phyloP scores from a whole-genome alignment of 768 basidiomycete genomes.

The Mycena latifolia region DNA sequence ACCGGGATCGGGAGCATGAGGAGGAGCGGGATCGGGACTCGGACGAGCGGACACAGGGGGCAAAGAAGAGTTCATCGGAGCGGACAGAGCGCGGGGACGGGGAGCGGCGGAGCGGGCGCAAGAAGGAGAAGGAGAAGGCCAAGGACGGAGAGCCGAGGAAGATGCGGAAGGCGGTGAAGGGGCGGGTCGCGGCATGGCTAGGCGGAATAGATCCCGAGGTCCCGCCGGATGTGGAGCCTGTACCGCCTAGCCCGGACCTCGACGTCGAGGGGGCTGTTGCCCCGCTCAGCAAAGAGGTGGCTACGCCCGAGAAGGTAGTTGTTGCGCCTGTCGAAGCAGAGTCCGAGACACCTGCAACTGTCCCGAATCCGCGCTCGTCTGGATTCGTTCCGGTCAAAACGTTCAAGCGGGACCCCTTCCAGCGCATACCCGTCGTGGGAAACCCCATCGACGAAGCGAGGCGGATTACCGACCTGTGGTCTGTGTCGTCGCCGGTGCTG shows the following conservation, averaged over 20 bases:
- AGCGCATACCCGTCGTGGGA: conserved; percentile 40
- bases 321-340: conserved; percentile 3
- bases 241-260: conserved; percentile 52
- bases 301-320: not conserved
- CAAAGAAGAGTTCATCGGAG: conserved; percentile 44
- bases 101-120: conserved; percentile 35
- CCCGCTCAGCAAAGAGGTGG: not conserved
- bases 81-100: conserved; percentile 39
- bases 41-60: conserved; percentile 55
- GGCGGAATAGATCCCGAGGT: conserved; percentile 71
- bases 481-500: conserved; percentile 23
- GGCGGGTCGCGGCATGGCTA: conserved; percentile 84
- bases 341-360: conserved; percentile 41
- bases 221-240: conserved; percentile 64
- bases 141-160: conserved; percentile 36
- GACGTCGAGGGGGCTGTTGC: conserved; percentile 18
- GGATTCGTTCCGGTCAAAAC: conserved; percentile 79
- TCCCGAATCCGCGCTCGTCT: conserved; percentile 81
- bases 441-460: conserved; percentile 51
- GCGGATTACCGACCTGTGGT: conserved; percentile 56
- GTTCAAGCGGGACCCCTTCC: conserved; percentile 57
- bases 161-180: conserved; percentile 62
- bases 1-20: conserved; percentile 36
- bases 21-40: conserved; percentile 49
- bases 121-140: conserved; percentile 44